Conservation (phyloP, 148 eudicot genomes). For the Nyssa sinensis region DNA sequence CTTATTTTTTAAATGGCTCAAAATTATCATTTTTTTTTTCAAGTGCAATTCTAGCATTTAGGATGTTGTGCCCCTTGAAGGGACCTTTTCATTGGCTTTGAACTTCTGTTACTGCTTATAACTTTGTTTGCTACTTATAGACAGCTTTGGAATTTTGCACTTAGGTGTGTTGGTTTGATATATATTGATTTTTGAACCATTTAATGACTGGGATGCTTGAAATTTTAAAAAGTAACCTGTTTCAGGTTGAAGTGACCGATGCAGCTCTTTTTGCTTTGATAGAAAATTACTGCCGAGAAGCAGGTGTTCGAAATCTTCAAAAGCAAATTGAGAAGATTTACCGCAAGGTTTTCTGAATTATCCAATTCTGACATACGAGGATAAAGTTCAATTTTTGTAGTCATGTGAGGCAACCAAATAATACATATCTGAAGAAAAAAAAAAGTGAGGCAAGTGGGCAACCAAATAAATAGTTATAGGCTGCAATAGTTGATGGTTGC, state of each 20-base stretch:
- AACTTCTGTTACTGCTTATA: background rate
- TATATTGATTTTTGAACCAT: background rate
- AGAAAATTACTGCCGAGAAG: conserved; percentile 95
- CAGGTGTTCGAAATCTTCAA: conserved; percentile 96
- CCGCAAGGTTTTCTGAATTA: conserved; percentile 63
- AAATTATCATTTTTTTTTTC: background rate
- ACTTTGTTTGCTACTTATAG: background rate
- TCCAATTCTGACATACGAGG: background rate
- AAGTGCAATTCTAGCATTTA: background rate
- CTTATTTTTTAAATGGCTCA: no score
- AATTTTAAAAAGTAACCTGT: conserved; percentile 2
- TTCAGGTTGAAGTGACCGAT: conserved; percentile 90
- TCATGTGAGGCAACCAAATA: background rate
- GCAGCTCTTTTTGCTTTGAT: conserved; percentile 86
- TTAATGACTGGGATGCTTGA: background rate
- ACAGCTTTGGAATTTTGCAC: background rate
- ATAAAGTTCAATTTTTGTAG: background rate
- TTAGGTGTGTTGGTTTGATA: background rate
- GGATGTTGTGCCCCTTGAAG: background rate
- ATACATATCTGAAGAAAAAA: no score
- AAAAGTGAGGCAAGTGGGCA: no score
- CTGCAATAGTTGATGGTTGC: background rate
- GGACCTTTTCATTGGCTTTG: background rate
- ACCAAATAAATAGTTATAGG: background rate
- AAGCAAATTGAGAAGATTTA: conserved; percentile 98